A percentile compares a stretch with the other conserved stretches of the same genome.
Evolutionary conservation across 306 rosid species (phyloP).

Genomic region (Vigna mungo): DNA sequence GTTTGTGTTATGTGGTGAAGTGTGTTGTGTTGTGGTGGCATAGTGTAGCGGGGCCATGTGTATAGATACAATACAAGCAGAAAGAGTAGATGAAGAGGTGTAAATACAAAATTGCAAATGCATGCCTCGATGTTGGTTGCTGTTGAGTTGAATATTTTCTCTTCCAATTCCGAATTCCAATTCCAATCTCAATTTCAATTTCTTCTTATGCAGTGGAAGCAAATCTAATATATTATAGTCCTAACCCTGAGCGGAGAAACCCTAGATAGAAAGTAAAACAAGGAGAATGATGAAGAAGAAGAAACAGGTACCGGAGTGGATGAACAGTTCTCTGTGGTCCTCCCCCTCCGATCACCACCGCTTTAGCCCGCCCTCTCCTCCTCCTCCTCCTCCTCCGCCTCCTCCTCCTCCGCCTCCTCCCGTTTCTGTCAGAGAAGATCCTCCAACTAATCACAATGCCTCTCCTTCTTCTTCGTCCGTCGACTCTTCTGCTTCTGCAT

Average conservation of each 20-base stretch:
- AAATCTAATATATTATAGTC: not conserved
- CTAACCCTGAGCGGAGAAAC: conserved; percentile 15
- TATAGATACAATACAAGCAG: not conserved
- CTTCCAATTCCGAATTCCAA: too few relatives aligned
- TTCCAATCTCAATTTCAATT: not conserved
- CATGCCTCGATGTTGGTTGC: too few relatives aligned
- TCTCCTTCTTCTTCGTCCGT: conserved; percentile 38
- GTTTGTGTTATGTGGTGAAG: not conserved
- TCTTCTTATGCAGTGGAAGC: not conserved
- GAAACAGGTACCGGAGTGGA: conserved; percentile 97
- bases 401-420: conserved; percentile 54
- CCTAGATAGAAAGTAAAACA: conserved; percentile 30
- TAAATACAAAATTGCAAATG: not conserved
- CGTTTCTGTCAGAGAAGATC: conserved; percentile 38
- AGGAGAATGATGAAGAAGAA: conserved; percentile 66
- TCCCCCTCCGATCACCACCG: conserved; percentile 59
- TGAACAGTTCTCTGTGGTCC: conserved; percentile 93
- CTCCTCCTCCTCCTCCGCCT: conserved; percentile 45
- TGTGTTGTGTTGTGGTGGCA: not conserved
- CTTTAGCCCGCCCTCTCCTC: conserved; percentile 54
- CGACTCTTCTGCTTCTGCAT: conserved; percentile 17
- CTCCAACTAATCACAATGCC: conserved; percentile 44
- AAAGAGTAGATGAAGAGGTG: not conserved
- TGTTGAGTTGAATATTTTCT: too few relatives aligned
- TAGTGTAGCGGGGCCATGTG: not conserved